Conservation (phyloP, 257 asterid species). For the Solanum ossicruentum region DNA sequence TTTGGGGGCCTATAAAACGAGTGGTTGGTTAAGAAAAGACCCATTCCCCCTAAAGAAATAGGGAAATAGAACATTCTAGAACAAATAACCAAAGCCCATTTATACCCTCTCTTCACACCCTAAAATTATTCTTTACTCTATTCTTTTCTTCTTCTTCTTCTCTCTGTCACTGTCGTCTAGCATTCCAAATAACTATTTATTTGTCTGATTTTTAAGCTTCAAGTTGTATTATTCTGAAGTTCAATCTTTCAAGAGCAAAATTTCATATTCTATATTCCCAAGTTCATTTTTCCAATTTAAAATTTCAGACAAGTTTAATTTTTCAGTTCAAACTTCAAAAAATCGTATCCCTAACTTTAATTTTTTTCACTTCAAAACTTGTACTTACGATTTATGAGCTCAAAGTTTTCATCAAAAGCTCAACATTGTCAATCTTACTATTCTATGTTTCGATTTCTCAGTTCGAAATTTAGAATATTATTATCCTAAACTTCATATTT, state of each 20-base stretch:
- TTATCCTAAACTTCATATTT: too few relatives aligned
- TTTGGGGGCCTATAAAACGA: background rate
- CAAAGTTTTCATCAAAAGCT: too few relatives aligned
- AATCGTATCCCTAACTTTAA: background rate
- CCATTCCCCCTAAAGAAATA: background rate
- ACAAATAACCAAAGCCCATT: background rate
- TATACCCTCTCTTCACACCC: background rate
- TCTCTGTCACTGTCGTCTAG: background rate
- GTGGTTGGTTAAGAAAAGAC: background rate
- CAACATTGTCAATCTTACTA: too few relatives aligned
- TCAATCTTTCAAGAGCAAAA: background rate
- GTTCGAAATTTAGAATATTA: too few relatives aligned
- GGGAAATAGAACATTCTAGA: constrained; percentile 13
- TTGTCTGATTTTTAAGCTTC: too few relatives aligned
- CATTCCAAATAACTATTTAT: too few relatives aligned
- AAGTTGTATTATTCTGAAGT: background rate
- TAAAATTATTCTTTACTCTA: background rate
- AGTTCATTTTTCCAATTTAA: background rate
- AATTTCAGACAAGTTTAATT: background rate
- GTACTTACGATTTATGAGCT: too few relatives aligned
- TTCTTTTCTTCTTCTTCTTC: background rate
- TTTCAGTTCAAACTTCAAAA: too few relatives aligned
- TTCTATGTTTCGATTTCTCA: too few relatives aligned
- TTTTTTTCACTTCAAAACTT: background rate
- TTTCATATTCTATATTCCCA: background rate